phyloP scores from a whole-genome alignment of 2,329 filamentous ascomycete species.

The Trichoderma sp. region DNA sequence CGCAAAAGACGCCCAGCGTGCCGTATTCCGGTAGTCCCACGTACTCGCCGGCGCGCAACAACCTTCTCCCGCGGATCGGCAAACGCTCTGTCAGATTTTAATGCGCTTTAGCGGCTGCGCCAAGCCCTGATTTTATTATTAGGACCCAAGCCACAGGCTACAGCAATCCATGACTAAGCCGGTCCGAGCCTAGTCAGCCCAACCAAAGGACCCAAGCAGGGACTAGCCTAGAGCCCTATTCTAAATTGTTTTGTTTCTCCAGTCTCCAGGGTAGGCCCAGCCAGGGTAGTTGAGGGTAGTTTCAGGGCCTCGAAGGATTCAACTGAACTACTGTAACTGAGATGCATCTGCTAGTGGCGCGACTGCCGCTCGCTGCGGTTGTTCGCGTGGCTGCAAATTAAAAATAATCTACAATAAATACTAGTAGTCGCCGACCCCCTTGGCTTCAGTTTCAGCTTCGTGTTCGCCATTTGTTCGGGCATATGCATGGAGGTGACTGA shows the following conservation, averaged over 20 bases:
- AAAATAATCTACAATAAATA: background rate
- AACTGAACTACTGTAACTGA: background rate
- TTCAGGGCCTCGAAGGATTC: background rate
- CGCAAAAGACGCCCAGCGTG: background rate
- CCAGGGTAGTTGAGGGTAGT: background rate
- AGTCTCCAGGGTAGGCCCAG: too few species aligned
- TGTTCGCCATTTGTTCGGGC: background rate
- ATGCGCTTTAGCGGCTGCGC: background rate
- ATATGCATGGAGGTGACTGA: background rate
- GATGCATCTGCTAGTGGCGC: background rate
- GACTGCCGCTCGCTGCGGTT: background rate
- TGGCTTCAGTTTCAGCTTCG: background rate
- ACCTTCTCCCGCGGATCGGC: background rate
- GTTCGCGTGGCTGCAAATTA: background rate
- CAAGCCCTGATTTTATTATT: constrained; percentile 1
- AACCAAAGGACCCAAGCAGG: too few species aligned
- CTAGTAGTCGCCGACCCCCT: background rate
- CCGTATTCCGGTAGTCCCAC: background rate
- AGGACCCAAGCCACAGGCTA: background rate
- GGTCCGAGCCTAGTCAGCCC: background rate
- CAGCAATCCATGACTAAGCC: background rate
- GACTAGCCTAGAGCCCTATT: background rate
- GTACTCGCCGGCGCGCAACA: background rate
- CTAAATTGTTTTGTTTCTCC: too few species aligned
- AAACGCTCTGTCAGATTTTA: constrained; percentile 1